Percentiles rank a stretch among this genome's conserved stretches.
These are phyloP conservation scores for Emericellopsis cladophorae DNA, from an alignment of 2,329 filamentous ascomycete genomes.

Conservation along the genomic window DNA sequence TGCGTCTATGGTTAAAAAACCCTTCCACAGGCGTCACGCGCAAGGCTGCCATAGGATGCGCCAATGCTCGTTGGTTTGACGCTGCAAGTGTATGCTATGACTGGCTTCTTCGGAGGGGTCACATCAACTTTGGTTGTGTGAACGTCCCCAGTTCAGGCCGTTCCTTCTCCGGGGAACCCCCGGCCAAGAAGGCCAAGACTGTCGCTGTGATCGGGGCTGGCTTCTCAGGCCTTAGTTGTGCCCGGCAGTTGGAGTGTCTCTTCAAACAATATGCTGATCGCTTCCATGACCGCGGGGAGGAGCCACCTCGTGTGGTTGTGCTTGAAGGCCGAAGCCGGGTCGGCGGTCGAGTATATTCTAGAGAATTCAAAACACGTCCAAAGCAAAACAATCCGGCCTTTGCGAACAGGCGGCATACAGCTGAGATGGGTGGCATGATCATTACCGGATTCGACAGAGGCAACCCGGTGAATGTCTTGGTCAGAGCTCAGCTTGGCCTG, in stretches of 20 bases:
- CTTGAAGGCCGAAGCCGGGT: slow-evolving; percentile 80
- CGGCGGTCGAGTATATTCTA: slow-evolving; percentile 89
- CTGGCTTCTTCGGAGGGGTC: slow-evolving; percentile 82
- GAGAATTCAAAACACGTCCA: slow-evolving; percentile 46
- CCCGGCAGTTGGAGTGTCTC: slow-evolving; percentile 78
- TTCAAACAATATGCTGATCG: slow-evolving; percentile 66
- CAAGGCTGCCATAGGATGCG: slow-evolving; percentile 82
- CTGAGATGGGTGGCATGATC: slow-evolving; percentile 96
- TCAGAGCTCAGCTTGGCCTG: slow-evolving; percentile 80
- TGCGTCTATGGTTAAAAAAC: slow-evolving; percentile 80
- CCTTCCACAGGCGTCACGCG: slow-evolving; percentile 70
- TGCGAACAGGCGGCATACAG: slow-evolving; percentile 58
- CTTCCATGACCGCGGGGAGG: slow-evolving; percentile 52
- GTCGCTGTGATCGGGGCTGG: slow-evolving; percentile 85
- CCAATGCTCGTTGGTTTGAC: slow-evolving; percentile 79
- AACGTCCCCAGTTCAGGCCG: slow-evolving; percentile 30
- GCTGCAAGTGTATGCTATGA: slow-evolving; percentile 80
- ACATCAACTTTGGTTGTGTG: slow-evolving; percentile 93
- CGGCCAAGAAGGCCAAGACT: slow-evolving; percentile 46
- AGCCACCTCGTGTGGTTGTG: slow-evolving; percentile 61
- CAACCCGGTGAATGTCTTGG: slow-evolving; percentile 83
- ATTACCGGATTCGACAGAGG: slow-evolving; percentile 94
- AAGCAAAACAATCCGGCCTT: slow-evolving; percentile 34
- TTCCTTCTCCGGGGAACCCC: slow-evolving; percentile 28
- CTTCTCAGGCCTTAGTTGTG: slow-evolving; percentile 86